Conservation (phyloP, 495 filamentous ascomycete genomes). For the Emericellopsis terricola region DNA sequence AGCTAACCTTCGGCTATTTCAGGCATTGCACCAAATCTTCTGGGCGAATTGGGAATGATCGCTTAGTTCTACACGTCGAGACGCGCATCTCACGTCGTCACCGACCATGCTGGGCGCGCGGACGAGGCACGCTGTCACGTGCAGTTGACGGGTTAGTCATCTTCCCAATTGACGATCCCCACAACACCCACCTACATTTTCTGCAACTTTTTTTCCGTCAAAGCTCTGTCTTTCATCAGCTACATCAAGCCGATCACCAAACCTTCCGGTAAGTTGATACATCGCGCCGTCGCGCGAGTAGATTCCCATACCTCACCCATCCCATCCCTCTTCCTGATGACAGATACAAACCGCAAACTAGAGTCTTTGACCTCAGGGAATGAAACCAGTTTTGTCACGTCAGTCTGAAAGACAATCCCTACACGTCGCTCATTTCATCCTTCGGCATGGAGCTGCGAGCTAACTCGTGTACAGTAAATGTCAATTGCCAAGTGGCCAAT, state of each 20-base stretch:
- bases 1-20: slow-evolving; percentile 62
- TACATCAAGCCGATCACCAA: neutral
- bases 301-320: no score
- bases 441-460: no score
- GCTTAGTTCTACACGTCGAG: neutral
- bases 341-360: slow-evolving; percentile 93
- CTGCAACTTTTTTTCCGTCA: neutral
- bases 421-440: no score
- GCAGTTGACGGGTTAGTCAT: neutral
- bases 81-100: slow-evolving; percentile 4
- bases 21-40: slow-evolving; percentile 40
- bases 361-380: slow-evolving; percentile 99
- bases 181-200: neutral
- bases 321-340: slow-evolving; percentile 27
- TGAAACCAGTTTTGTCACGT: slow-evolving; percentile 97
- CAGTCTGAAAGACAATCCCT: slow-evolving; percentile 59
- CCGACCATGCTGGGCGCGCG: neutral
- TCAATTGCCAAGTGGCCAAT: neutral
- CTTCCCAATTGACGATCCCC: no score
- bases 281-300: no score
- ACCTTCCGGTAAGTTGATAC: neutral
- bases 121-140: slow-evolving; percentile 2
- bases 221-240: neutral
- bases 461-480: no score
- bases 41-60: no score